These are phyloP conservation scores for Trichoderma sp. DNA, from an alignment of 2,329 filamentous ascomycete genomes.

Conservation along the genomic window DNA sequence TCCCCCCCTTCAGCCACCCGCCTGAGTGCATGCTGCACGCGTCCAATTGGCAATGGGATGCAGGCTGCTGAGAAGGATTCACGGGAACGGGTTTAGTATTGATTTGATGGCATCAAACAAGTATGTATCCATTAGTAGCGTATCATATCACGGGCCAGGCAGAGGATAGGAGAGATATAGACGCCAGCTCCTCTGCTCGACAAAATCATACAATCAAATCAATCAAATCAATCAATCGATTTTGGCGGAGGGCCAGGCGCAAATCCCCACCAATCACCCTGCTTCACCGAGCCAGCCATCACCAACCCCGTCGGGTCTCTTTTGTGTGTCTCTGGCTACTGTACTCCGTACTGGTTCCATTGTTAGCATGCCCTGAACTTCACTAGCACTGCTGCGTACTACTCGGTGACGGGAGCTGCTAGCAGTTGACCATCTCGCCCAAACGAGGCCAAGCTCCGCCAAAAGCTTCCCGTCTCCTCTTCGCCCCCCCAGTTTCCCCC, in stretches of 20 bases:
- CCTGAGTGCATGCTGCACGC: constrained; percentile 3
- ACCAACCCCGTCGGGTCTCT: constrained; percentile 1
- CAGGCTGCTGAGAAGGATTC: not conserved
- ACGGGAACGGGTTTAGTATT: not conserved
- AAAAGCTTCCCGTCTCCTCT: not conserved
- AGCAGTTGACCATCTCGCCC: constrained; percentile 1
- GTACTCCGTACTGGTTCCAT: not conserved
- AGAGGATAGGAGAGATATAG: not conserved
- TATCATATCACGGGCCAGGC: not conserved
- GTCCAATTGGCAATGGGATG: not conserved
- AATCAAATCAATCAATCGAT: not conserved
- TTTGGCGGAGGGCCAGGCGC: not conserved
- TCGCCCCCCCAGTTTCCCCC: not conserved
- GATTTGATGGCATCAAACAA: not conserved
- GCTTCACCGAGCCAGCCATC: constrained; percentile 15
- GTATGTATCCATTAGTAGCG: not conserved
- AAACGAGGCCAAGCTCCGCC: constrained; percentile 11
- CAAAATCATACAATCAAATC: not conserved
- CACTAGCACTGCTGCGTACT: not conserved
- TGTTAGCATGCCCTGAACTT: not conserved
- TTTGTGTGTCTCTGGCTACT: not conserved
- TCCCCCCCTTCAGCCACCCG: constrained; percentile 10
- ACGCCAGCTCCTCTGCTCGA: not conserved
- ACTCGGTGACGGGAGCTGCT: constrained; percentile 4
- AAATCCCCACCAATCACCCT: constrained; percentile 17